Base-by-base conservation (phyloP, 2,329 filamentous ascomycete genomes). In the Rhytidhysteron rufulum region DNA sequence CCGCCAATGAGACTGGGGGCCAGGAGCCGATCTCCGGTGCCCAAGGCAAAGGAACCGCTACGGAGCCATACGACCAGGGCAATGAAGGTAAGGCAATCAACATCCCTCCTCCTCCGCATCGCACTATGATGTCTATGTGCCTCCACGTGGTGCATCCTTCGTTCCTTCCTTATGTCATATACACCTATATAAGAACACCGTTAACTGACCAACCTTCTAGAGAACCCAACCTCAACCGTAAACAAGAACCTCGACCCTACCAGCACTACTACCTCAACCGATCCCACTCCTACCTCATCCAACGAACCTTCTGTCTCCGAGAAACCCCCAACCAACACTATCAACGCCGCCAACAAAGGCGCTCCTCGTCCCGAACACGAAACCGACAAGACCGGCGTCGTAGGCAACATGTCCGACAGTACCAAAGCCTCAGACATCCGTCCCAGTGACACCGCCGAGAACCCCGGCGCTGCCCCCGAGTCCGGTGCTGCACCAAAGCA, bases 51-150 rank as follows among this genome's bases (percentile, higher is more conserved):
- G 84, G 85, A 4, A 74, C 75, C 18, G 74, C 73, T 31, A 79
- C 78, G 10, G 83, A 91, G 61, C 88, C 88, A 0, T 94, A 82
- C 54, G 88, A 93, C 58, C 80, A 80, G 42, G 88, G 88, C 35
- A 93, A 93, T 62, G 67, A 79, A 70, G 76, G 72, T 80, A 63
- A 51, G 68, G 48, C 41, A 31, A 16, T 25, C 19, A 21, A 20
- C 24, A 39, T 29, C 33, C 16, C 19, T 20, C 24, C 31, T 43
- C 37, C 33, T 35, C 21, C 27, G 11, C 8, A 3, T n/a, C 31
- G 9, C 25, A 21, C 21, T 29, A 25, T 4, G 6, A 9, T 22
- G 11, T 8, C 16, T n/a, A n/a, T n/a, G n/a, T n/a, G n/a, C n/a
- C n/a, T n/a, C n/a, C n/a, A n/a, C n/a, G n/a, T n/a, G n/a, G n/a